Conservation (phyloP, 164 flowering plant species). For the Piper longum region DNA sequence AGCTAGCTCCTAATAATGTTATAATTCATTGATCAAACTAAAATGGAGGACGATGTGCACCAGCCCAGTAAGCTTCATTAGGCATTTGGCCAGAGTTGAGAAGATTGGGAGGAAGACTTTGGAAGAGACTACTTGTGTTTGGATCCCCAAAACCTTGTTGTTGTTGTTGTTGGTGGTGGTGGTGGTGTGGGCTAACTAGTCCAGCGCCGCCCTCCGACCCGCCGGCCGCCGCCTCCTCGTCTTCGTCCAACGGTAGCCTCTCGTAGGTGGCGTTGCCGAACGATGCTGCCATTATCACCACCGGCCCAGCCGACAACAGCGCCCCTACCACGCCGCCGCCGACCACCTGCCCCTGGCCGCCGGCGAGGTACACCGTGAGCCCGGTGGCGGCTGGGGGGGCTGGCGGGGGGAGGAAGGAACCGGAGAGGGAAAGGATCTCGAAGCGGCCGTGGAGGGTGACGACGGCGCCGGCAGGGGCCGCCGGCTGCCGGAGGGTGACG, state of each 20-base stretch:
- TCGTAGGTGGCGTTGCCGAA: constrained; percentile 91
- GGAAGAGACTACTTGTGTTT: constrained; percentile 27
- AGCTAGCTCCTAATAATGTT: too few species aligned
- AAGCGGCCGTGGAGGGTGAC: constrained; percentile 72
- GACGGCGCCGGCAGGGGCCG: constrained; percentile 39
- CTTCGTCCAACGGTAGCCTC: constrained; percentile 75
- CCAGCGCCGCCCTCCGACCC: constrained; percentile 21
- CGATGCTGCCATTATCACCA: constrained; percentile 83
- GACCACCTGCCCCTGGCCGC: constrained; percentile 86
- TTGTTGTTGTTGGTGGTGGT: background rate
- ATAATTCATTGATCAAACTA: constrained; percentile 1
- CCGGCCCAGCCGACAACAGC: constrained; percentile 68
- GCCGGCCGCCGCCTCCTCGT: constrained; percentile 3
- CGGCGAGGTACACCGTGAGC: constrained; percentile 68
- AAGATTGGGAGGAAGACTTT: constrained; percentile 53
- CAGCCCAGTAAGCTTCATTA: constrained; percentile 46
- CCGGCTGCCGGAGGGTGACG: constrained; percentile 68
- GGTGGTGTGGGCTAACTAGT: constrained; percentile 8
- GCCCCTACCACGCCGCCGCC: constrained; percentile 81
- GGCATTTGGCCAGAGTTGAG: constrained; percentile 49
- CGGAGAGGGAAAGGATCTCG: constrained; percentile 74
- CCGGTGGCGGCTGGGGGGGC: constrained; percentile 84
- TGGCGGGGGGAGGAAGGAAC: constrained; percentile 77
- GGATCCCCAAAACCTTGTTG: constrained; percentile 21
- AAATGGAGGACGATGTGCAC: constrained; percentile 44